A percentile compares a stretch with the other conserved stretches of the same genome.
These are phyloP conservation scores for Takakia lepidozioides DNA, from an alignment of 225 moss, liverwort and hornwort genomes.

Conservation along the genomic window DNA sequence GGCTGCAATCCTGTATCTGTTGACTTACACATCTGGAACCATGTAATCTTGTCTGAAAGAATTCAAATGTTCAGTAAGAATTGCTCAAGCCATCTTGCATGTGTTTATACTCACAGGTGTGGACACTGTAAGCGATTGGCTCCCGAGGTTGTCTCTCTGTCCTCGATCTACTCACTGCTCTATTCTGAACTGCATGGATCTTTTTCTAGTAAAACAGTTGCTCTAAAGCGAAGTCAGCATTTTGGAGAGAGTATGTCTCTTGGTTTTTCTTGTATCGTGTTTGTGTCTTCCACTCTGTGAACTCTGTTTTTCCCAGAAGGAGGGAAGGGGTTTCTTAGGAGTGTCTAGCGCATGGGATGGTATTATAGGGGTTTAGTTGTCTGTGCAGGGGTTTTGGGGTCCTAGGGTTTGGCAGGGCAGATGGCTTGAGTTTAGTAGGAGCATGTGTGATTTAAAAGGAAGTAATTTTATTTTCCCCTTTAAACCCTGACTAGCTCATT, in stretches of 20 bases:
- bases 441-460: not conserved
- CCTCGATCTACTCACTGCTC: not conserved
- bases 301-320: not conserved
- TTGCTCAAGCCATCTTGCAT: too few species aligned
- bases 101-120: slow-evolving; percentile 38
- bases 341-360: too few species aligned
- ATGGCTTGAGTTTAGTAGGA: not conserved
- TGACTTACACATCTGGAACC: too few species aligned
- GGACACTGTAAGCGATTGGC: slow-evolving; percentile 81
- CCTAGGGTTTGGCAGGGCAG: not conserved
- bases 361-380: not conserved
- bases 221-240: too few species aligned
- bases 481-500: not conserved
- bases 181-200: not conserved
- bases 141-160: slow-evolving; percentile 46
- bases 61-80: too few species aligned
- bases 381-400: not conserved
- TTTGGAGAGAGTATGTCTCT: too few species aligned
- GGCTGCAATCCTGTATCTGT: too few species aligned
- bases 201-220: too few species aligned
- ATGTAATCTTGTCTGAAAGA: too few species aligned
- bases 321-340: not conserved
- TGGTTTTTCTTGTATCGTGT: not conserved
- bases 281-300: not conserved
- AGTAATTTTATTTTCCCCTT: not conserved